Evolutionary conservation across 139 green algal species (phyloP), one percentile per base, ranked within the genome.

Genomic region (Axilococcus clingmanii): DNA sequence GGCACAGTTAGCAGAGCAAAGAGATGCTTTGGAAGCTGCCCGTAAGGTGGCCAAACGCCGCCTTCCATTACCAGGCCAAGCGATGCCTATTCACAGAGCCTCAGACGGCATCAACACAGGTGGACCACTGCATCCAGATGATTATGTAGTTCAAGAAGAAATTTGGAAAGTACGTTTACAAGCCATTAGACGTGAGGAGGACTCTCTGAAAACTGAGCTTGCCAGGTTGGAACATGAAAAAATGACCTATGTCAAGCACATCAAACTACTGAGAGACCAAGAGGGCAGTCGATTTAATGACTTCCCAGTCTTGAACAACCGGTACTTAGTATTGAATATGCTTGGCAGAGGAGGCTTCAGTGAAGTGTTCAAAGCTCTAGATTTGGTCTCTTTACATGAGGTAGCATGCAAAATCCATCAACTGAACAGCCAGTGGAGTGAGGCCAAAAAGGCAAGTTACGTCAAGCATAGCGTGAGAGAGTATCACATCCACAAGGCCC

Each of bases 331-430:
- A 52, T 55, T 83, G 42, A 71, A 76, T 28, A 59, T 97, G 61
- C 76, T 97, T 28, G 89, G 89, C 22, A 85, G 88, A 63, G 89
- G 89, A 6, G 89, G 89, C 29, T 97, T 97, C 59, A 83, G 63
- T 16, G 89, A 97, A 67, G 89, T 97, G 7, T 93, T 80, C 66
- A 74, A 82, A 70, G 81, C 81, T 11, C 81, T 75, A 28, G 83
- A 92, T 61, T 49, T 92, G 49, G 35, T 54, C 7, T 57, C 65
- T 32, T 45, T 82, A 42, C 55, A 63, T 4, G 56, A 81, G 35
- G 80, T 91, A 37, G 85, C 86, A 9, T 74, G 81, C 41, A 94
- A 95, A 71, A 57, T 95, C 16, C 88, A 96, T 61, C 77, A 89
- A 68, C 66, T 96, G 14, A 80, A 76, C 50, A 58, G 55, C 27